Conservation (phyloP, 345 rosid genomes). For the Populus nigra region DNA sequence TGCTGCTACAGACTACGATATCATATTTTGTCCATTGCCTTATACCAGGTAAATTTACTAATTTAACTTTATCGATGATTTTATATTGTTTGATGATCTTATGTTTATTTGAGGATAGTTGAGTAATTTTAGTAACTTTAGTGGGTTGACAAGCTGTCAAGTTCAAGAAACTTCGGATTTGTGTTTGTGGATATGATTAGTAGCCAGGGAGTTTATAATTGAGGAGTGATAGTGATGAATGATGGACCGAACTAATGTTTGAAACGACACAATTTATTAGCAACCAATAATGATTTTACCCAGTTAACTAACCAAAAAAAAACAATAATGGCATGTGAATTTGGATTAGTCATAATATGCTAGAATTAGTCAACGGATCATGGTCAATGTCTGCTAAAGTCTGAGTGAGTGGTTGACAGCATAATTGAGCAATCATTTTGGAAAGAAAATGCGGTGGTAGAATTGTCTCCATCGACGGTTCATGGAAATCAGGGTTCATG, state of each 20-base stretch:
- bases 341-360: too few species aligned
- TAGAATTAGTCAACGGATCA: too few species aligned
- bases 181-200: neutral
- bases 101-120: neutral
- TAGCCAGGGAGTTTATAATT: neutral
- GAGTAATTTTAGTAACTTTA: neutral
- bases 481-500: neutral
- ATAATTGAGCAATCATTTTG: too few species aligned
- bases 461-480: too few species aligned
- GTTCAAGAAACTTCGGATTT: neutral
- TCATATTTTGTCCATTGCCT: conserved; percentile 87
- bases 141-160: neutral
- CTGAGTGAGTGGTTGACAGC: too few species aligned
- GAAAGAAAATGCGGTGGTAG: too few species aligned
- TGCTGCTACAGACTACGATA: conserved; percentile 54
- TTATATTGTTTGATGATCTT: neutral
- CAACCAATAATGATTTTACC: neutral
- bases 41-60: conserved; percentile 59
- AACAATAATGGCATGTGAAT: too few species aligned
- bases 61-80: neutral
- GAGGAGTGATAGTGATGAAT: conserved; percentile 6
- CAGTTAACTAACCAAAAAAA: too few species aligned
- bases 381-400: too few species aligned
- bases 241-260: neutral
- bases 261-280: neutral